These are phyloP conservation scores for Ogataea glucozyma DNA, from an alignment of 805 yeast species.

Conservation along the genomic window DNA sequence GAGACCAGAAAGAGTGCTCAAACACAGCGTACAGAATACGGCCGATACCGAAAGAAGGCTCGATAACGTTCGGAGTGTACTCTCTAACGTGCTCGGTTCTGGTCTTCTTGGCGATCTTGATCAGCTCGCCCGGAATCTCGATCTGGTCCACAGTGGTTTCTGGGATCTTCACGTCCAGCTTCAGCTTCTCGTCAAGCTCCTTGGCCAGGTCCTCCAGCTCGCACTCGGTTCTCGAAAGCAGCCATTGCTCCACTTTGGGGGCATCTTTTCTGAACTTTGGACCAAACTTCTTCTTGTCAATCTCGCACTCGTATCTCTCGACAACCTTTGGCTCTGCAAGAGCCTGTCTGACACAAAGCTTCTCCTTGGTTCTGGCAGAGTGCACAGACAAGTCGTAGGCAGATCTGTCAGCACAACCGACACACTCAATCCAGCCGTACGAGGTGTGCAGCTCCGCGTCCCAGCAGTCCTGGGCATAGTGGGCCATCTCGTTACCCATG, in stretches of 20 bases:
- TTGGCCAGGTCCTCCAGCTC: conserved; percentile 76
- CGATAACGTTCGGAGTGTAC: conserved; percentile 95
- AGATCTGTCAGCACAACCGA: conserved; percentile 99
- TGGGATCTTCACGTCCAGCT: conserved; percentile 66
- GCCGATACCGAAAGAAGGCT: conserved; percentile 99
- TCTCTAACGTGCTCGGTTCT: conserved; percentile 91
- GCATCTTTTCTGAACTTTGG: conserved; percentile 98
- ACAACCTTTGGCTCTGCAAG: conserved; percentile 82
- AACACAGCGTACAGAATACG: conserved; percentile 90
- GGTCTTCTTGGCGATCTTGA: conserved; percentile 74
- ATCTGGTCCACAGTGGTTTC: conserved; percentile 57
- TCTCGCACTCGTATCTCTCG: conserved; percentile 79
- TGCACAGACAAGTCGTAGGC: conserved; percentile 97
- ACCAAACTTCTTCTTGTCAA: conserved; percentile 95
- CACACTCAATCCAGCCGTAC: conserved; percentile 99
- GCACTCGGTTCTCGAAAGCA: conserved; percentile 73
- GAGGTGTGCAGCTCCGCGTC: conserved; percentile 96
- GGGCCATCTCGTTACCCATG: conserved; percentile 99
- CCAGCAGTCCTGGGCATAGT: conserved; percentile 99
- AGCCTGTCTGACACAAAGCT: conserved; percentile 89
- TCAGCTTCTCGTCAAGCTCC: conserved; percentile 62
- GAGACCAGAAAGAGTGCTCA: conserved; percentile 93
- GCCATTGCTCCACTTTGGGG: conserved; percentile 83
- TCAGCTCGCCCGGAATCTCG: conserved; percentile 68
- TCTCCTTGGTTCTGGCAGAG: conserved; percentile 91